phyloP scores from a whole-genome alignment of 1,284 basidiomycete genomes.

The Cystobasidium sp. region DNA sequence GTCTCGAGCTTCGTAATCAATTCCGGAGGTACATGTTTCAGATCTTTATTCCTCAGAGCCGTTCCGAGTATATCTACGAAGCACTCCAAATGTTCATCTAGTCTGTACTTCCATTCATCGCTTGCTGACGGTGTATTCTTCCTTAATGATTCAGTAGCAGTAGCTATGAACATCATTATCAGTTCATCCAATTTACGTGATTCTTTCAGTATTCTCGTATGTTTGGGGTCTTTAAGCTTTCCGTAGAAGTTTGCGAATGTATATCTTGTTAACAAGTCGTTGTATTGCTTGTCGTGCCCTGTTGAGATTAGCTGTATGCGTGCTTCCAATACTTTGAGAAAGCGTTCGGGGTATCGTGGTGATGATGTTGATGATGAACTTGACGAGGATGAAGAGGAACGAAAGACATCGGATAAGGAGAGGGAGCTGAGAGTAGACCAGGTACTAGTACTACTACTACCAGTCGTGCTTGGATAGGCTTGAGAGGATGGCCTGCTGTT shows the following conservation, averaged over 20 bases:
- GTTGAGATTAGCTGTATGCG: conserved; percentile 87
- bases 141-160: conserved; percentile 75
- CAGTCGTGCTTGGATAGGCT: not conserved
- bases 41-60: conserved; percentile 64
- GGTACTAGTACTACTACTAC: conserved; percentile 6
- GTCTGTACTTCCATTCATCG: conserved; percentile 88
- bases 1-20: conserved; percentile 65
- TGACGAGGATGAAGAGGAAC: conserved; percentile 23
- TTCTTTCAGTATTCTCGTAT: conserved; percentile 88
- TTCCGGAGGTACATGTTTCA: conserved; percentile 80
- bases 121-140: conserved; percentile 69
- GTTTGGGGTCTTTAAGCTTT: conserved; percentile 69
- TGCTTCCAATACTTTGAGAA: conserved; percentile 82
- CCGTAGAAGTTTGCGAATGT: conserved; percentile 90
- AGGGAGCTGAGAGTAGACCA: conserved; percentile 31
- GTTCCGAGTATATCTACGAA: conserved; percentile 86
- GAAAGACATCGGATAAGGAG: conserved; percentile 34
- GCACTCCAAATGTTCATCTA: conserved; percentile 85
- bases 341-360: conserved; percentile 70
- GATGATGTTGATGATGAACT: not conserved
- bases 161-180: conserved; percentile 91
- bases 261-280: conserved; percentile 80
- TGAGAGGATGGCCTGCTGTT: conserved; percentile 12
- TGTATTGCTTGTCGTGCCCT: conserved; percentile 82
- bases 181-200: conserved; percentile 96